Percentiles rank a stretch among this genome's conserved stretches.
Evolutionary conservation across 176 grass and related monocot species (phyloP).

Genomic region (Pharus latifolius): DNA sequence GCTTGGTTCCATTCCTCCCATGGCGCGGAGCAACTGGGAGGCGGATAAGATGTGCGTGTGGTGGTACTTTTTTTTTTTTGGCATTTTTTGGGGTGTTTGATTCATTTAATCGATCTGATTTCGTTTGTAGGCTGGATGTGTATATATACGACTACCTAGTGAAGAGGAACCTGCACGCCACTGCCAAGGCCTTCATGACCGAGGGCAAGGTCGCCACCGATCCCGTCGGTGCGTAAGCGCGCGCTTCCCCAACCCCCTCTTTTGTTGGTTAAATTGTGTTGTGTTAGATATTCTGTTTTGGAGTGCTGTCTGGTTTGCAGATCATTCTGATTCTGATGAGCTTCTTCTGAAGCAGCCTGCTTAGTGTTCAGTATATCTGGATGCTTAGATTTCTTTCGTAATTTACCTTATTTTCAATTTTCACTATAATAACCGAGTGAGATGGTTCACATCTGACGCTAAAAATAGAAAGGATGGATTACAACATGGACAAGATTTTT

Average conservation of each 20-base stretch:
- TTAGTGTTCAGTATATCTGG: too few species aligned
- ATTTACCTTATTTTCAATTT: too few species aligned
- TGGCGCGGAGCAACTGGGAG: constrained; percentile 95
- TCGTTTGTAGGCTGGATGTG: constrained; percentile 73
- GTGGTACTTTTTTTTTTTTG: background rate
- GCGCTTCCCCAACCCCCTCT: rapidly evolving
- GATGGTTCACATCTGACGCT: too few species aligned
- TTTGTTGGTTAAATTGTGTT: background rate
- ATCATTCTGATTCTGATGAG: too few species aligned
- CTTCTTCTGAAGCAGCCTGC: too few species aligned
- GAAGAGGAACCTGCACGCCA: constrained; percentile 84
- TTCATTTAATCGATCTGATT: background rate
- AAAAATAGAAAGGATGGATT: too few species aligned
- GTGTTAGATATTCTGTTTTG: background rate
- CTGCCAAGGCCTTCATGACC: constrained; percentile 84
- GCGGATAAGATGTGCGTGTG: constrained; percentile 86
- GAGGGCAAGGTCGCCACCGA: constrained; percentile 93
- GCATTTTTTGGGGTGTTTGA: background rate
- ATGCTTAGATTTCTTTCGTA: too few species aligned
- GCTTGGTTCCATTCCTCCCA: background rate
- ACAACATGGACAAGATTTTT: too few species aligned
- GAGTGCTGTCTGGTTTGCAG: background rate
- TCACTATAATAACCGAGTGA: too few species aligned
- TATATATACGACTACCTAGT: constrained; percentile 95
- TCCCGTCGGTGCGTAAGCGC: constrained; percentile 78